phyloP scores from a whole-genome alignment of 306 rosid species.

The Sicyos baderoa region DNA sequence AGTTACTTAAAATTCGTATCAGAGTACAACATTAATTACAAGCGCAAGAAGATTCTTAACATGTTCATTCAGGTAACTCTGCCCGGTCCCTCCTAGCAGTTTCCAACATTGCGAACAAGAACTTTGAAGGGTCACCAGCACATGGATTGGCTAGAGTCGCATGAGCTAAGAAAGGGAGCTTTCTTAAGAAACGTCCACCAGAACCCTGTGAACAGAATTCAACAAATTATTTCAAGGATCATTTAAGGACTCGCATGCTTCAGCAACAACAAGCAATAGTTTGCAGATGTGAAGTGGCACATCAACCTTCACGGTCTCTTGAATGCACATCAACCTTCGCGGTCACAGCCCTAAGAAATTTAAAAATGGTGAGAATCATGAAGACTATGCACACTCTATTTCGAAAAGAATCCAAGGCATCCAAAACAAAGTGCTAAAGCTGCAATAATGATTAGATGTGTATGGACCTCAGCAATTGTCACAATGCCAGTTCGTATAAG shows the following conservation, averaged over 20 bases:
- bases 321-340: constrained; percentile 33
- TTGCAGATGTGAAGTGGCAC: constrained; percentile 6
- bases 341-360: constrained; percentile 43
- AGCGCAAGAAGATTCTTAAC: constrained; percentile 12
- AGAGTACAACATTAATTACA: constrained; percentile 7
- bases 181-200: constrained; percentile 87
- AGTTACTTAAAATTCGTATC: not conserved
- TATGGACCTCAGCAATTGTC: constrained; percentile 47
- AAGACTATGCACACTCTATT: constrained; percentile 17
- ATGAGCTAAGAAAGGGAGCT: constrained; percentile 79
- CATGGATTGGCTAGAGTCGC: constrained; percentile 63
- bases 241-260: constrained; percentile 24
- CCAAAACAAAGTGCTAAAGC: not conserved
- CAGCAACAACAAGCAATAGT: constrained; percentile 65
- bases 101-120: constrained; percentile 63
- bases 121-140: constrained; percentile 53
- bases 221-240: not conserved
- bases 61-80: constrained; percentile 67
- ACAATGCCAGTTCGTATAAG: constrained; percentile 60
- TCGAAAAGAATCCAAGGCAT: constrained; percentile 6
- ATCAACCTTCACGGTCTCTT: constrained; percentile 33
- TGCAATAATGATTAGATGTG: constrained; percentile 11
- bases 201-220: constrained; percentile 46
- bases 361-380: constrained; percentile 23
- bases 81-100: constrained; percentile 73